Evolutionary conservation across 495 filamentous ascomycete genomes (phyloP), one percentile per base, ranked within the genome.

Genomic region (Lasiosphaeria ovina): DNA sequence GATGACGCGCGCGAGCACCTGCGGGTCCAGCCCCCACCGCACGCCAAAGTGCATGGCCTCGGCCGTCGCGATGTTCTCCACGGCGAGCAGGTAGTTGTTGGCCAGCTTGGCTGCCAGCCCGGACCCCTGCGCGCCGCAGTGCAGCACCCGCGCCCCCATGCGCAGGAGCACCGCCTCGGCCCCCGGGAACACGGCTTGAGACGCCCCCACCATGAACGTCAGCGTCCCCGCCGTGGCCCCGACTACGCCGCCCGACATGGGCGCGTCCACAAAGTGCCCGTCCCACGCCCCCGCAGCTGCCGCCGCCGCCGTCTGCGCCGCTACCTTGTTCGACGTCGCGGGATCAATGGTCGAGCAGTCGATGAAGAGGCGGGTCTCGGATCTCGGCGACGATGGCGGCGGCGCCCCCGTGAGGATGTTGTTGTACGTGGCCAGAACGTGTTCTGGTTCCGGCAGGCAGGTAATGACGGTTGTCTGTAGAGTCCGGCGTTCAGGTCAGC

Each of bases 41-140:
- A 93, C 84, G 33, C 91, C 93, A 17, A 97, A 83, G 62, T 92
- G 92, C 92, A 97, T 96, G 0, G 91, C 93, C 73, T 97, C 93
- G 1, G 89, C 88, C 0, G 90, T 92, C 3, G 90, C 93, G 64
- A 97, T 93, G 68, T 96, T 97, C 72, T 90, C 93, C 59, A 97
- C 86, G 3, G 91, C 91, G 10, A 97, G 79, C 44, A 96, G 85
- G 69, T 96, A 96, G 68, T 97, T 97, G 73, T 97, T 97, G 34
- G 92, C 90, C 7, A 97, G 80, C 72, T 97, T 97, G 10, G 86
- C 91, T 3, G 88, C 86, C 0, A 97, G 79, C 3, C 93, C 93
- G 16, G 88, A 79, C 3, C 91, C 91, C 50, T 92, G 91, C 0
- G 79, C 78, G 0, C 93, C 93, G 61, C 92, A 87, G 67, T 96